Conservation (phyloP, 176 grass and related monocot species). For the Oryza brachyantha region DNA sequence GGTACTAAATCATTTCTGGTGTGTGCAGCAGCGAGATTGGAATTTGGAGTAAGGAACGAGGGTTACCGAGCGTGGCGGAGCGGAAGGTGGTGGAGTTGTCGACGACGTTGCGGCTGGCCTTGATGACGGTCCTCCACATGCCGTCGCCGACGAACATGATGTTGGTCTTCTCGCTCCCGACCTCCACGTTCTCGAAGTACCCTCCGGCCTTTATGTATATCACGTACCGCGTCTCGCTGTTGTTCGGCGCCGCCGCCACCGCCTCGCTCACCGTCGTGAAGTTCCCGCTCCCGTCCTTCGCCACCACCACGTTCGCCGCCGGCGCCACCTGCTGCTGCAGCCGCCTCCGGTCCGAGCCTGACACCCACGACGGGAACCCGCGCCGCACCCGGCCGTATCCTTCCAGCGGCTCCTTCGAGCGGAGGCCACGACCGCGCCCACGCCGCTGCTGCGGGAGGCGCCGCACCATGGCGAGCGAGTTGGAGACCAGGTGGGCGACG, state of each 20-base stretch:
- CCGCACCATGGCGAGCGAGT: slow-evolving; percentile 82
- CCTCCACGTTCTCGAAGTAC: slow-evolving; percentile 92
- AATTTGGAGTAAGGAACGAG: background rate
- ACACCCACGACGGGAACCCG: slow-evolving; percentile 74
- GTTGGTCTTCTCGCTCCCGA: slow-evolving; percentile 64
- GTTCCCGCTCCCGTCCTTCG: slow-evolving; percentile 88
- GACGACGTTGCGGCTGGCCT: slow-evolving; percentile 70
- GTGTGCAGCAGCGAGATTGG: too few relatives aligned
- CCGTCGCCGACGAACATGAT: slow-evolving; percentile 87
- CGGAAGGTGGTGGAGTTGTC: slow-evolving; percentile 95
- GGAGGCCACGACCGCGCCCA: background rate
- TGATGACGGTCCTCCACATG: slow-evolving; percentile 83
- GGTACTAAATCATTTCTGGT: too few relatives aligned
- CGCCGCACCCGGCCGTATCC: slow-evolving; percentile 54
- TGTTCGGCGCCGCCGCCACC: slow-evolving; percentile 81
- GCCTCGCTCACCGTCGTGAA: slow-evolving; percentile 75
- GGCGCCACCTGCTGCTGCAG: slow-evolving; percentile 22
- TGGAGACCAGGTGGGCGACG: slow-evolving; percentile 71
- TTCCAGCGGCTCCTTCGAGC: background rate
- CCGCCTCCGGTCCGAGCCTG: slow-evolving; percentile 41
- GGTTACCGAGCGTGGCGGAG: slow-evolving; percentile 76
- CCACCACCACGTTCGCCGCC: slow-evolving; percentile 54
- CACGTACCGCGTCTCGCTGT: slow-evolving; percentile 71
- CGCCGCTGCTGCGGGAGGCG: slow-evolving; percentile 38
- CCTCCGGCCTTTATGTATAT: slow-evolving; percentile 77